Conservation (phyloP, 2,329 filamentous ascomycete species). For the Scleromitrula shiraiana region DNA sequence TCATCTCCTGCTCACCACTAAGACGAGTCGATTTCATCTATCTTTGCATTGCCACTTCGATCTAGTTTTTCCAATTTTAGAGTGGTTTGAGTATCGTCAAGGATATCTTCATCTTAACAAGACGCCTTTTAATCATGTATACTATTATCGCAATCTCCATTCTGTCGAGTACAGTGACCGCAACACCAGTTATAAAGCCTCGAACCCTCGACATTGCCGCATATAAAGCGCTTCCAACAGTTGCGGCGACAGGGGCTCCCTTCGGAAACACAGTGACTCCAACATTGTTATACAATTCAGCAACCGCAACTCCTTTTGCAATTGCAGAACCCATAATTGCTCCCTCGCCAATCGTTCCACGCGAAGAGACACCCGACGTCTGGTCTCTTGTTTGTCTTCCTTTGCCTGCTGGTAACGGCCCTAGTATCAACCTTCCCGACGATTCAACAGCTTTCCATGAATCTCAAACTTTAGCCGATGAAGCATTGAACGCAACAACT, state of each 20-base stretch:
- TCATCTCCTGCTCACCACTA: no score
- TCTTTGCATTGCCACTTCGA: no score
- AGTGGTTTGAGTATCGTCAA: no score
- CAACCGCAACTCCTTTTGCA: not conserved
- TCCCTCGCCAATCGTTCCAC: not conserved
- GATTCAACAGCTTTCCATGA: not conserved
- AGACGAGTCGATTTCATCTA: no score
- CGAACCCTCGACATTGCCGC: constrained; percentile 5
- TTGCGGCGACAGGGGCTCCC: constrained; percentile 2
- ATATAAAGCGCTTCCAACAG: constrained; percentile 5
- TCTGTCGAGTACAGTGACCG: not conserved
- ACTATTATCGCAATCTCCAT: not conserved
- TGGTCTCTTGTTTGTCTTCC: not conserved
- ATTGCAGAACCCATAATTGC: not conserved
- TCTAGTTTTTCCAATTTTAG: no score
- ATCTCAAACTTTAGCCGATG: not conserved
- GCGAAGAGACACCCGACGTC: not conserved
- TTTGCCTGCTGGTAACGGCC: constrained; percentile 3
- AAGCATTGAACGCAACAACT: constrained; percentile 1
- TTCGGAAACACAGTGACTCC: constrained; percentile 1
- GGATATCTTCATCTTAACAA: not conserved
- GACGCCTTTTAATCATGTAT: not conserved
- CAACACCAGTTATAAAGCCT: constrained; percentile 2
- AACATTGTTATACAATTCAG: not conserved
- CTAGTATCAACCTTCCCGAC: not conserved